Base-by-base conservation (phyloP, 352 stramenopile species). In the Phytophthora multivora region DNA sequence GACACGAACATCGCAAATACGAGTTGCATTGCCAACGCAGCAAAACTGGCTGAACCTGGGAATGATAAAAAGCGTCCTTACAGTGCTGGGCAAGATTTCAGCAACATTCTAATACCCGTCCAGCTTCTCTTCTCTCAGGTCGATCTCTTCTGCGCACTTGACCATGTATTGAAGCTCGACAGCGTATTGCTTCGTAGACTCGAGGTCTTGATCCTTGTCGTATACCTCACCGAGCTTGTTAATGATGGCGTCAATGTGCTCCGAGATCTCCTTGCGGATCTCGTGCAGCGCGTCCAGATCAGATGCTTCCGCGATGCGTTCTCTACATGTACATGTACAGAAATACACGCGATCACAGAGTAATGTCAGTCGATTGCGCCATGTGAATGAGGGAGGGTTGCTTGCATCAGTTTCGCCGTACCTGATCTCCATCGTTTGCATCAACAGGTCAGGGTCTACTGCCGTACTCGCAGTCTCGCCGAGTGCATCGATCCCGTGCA, bases 351-450 rank as follows among this genome's bases (percentile, higher is more conserved):
- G 28, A 40, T 15, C 38, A 42, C 30, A 64, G 16, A 50, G 21
- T 26, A 25, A 23, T 21, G 26, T 67, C 28, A 67, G 43, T 30
- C 10, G 16, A 35, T 21, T 38, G 7, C 51, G n/a, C 30, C 26
- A 43, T 0, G 36, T 15, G 19, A 52, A n/a, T n/a, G n/a, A n/a
- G n/a, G n/a, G n/a, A n/a, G 19, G 6, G 31, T 40, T 16, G 26
- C 15, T 52, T 21, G n/a, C 0, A 10, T 5, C 10, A 59, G 15
- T 7, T 31, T 8, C 1, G 35, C 45, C 43, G 11, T 64, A 92
- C 86, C 86, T 77, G 45, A 91, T 86, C 69, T 93, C 86, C 86
- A 95, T 95, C 21, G 85, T 95, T 42, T 90, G 72, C 83, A 93
- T 93, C 18, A 95, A 58, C 6, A 93, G 59, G 38, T 86, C 63